These are phyloP conservation scores for Candida insectalens DNA, from an alignment of 805 yeast genomes.

Conservation along the genomic window DNA sequence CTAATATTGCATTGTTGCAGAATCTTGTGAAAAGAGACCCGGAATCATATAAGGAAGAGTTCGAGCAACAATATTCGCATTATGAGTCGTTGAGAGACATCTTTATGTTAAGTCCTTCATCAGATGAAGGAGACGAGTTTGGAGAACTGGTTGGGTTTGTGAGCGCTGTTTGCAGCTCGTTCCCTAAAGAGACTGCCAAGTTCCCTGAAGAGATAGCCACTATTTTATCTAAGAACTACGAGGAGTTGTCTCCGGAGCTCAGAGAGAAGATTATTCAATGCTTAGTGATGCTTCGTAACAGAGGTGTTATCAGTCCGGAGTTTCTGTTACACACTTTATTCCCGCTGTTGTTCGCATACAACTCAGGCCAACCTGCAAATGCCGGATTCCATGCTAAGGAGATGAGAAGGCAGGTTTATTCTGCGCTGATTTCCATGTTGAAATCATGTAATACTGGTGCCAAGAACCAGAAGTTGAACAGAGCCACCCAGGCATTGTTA, in stretches of 20 bases:
- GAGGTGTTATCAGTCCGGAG: constrained; percentile 71
- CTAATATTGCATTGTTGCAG: constrained; percentile 83
- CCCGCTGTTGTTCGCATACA: constrained; percentile 71
- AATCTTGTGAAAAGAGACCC: constrained; percentile 93
- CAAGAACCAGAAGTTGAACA: constrained; percentile 80
- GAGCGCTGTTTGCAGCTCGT: constrained; percentile 84
- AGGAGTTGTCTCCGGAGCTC: constrained; percentile 71
- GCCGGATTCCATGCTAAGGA: constrained; percentile 67
- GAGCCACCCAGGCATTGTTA: constrained; percentile 84
- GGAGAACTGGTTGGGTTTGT: constrained; percentile 83
- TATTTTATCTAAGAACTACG: constrained; percentile 65
- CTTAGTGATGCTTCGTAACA: constrained; percentile 83
- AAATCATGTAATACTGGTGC: constrained; percentile 82
- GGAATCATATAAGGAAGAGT: constrained; percentile 88
- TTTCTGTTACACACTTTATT: constrained; percentile 75
- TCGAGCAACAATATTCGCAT: constrained; percentile 84
- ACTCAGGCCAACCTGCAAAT: constrained; percentile 24
- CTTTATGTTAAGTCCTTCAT: constrained; percentile 60
- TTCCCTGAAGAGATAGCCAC: constrained; percentile 76
- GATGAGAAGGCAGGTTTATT: constrained; percentile 73
- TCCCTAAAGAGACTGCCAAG: constrained; percentile 75
- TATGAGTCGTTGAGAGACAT: constrained; percentile 87
- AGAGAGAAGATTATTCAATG: constrained; percentile 89
- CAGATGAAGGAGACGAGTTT: constrained; percentile 57
- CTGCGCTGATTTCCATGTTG: constrained; percentile 65